Evolutionary conservation across 495 filamentous ascomycete genomes (phyloP).

Genomic region (Lasiosphaeria miniovina): DNA sequence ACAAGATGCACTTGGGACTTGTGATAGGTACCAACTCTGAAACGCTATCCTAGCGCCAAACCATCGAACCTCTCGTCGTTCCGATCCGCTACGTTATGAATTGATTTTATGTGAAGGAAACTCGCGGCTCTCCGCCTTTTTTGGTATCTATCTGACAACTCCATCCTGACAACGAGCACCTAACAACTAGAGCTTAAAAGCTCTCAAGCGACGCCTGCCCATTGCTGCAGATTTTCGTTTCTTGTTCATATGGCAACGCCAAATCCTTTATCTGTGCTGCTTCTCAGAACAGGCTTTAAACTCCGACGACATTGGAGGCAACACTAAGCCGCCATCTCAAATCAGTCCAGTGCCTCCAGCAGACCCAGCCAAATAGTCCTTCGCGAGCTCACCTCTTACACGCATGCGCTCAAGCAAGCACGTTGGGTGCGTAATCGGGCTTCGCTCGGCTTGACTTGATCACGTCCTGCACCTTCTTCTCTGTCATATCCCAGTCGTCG

Average conservation of each 20-base stretch:
- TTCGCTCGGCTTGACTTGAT: constrained; percentile 78
- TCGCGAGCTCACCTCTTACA: neutral
- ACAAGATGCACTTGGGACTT: no score
- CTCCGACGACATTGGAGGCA: constrained; percentile 4
- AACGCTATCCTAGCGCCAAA: neutral
- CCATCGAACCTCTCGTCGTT: no score
- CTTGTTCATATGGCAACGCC: constrained; percentile 13
- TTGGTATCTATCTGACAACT: constrained; percentile 10
- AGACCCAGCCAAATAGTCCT: neutral
- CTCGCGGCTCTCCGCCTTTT: constrained; percentile 1
- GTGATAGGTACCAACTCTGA: no score
- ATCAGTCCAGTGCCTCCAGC: neutral
- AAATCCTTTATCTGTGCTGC: neutral
- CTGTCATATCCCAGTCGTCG: constrained; percentile 84
- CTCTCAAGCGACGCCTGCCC: neutral
- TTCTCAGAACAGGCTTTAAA: neutral
- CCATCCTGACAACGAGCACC: neutral
- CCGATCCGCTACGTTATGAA: neutral
- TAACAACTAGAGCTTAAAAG: neutral
- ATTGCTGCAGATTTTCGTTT: constrained; percentile 9
- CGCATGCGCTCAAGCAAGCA: constrained; percentile 7
- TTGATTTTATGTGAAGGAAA: neutral
- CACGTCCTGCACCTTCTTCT: constrained; percentile 72
- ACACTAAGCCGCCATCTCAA: constrained; percentile 2
- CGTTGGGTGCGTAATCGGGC: constrained; percentile 51